phyloP scores from a whole-genome alignment of 441 rosid genomes.

The Adansonia madagascariensis region DNA sequence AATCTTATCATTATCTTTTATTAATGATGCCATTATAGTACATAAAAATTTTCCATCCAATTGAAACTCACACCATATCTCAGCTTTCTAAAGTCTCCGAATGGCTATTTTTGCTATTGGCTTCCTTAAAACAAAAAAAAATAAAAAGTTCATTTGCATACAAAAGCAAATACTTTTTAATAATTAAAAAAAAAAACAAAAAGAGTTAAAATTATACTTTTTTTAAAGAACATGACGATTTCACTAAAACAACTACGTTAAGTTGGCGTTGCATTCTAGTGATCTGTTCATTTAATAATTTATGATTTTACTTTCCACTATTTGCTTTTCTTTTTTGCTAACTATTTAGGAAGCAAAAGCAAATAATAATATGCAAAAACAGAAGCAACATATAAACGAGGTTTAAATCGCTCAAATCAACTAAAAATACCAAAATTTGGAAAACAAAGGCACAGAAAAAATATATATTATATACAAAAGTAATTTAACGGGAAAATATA shows the following conservation, averaged over 20 bases:
- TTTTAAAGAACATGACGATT: neutral
- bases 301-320: neutral
- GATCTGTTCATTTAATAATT: neutral
- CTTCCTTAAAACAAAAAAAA: neutral
- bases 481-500: constrained; percentile 4
- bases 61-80: neutral
- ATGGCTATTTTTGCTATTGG: neutral
- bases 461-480: neutral
- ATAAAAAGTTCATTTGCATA: neutral
- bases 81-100: neutral
- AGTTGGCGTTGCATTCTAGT: neutral
- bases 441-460: neutral
- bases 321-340: neutral
- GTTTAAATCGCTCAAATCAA: constrained; percentile 14
- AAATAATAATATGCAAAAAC: neutral
- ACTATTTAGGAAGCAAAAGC: neutral
- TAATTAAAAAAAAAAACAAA: neutral
- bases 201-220: neutral
- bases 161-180: neutral
- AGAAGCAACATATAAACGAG: neutral
- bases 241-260: neutral
- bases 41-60: neutral
- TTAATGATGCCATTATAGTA: neutral
- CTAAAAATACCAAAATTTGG: neutral
- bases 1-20: neutral